Evolutionary conservation across 805 yeast species (phyloP).

Genomic region (Candida endomychidarum): DNA sequence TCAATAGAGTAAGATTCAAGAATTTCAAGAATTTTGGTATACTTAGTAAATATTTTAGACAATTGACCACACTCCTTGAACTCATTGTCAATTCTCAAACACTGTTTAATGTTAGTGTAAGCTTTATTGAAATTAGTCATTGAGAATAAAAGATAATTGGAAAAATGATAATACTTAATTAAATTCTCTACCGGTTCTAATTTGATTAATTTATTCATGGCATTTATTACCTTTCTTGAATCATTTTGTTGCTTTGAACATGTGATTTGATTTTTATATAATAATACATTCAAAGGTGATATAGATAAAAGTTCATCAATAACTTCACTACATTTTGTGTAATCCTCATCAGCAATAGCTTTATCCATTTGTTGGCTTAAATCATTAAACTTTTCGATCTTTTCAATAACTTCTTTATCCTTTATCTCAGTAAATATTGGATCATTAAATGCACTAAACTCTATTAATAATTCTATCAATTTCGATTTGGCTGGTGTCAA

Average conservation of each 20-base stretch:
- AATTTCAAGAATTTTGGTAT: conserved; percentile 38
- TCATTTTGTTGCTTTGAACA: conserved; percentile 18
- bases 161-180: conserved; percentile 22
- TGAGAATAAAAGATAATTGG: conserved; percentile 44
- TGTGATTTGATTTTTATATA: conserved; percentile 23
- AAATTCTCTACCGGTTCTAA: conserved; percentile 28
- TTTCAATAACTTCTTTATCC: conserved; percentile 15
- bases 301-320: conserved; percentile 26
- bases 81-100: conserved; percentile 79
- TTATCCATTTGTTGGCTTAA: conserved; percentile 9
- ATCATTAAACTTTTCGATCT: conserved; percentile 19
- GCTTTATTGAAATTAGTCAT: conserved; percentile 54
- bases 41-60: conserved; percentile 53
- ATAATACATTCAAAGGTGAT: conserved; percentile 42
- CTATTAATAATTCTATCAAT: conserved; percentile 48
- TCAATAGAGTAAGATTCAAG: conserved; percentile 47
- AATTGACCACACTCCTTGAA: conserved; percentile 54
- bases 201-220: conserved; percentile 26
- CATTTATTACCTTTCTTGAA: conserved; percentile 20
- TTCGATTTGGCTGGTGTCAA: conserved; percentile 50
- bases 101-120: conserved; percentile 54
- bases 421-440: conserved; percentile 12
- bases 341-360: conserved; percentile 2
- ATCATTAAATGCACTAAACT: conserved; percentile 50
- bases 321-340: conserved; percentile 13